Evolutionary conservation across 164 flowering plant genomes (phyloP), one percentile per base, ranked within the genome.

Genomic region (Vitis labrusca): DNA sequence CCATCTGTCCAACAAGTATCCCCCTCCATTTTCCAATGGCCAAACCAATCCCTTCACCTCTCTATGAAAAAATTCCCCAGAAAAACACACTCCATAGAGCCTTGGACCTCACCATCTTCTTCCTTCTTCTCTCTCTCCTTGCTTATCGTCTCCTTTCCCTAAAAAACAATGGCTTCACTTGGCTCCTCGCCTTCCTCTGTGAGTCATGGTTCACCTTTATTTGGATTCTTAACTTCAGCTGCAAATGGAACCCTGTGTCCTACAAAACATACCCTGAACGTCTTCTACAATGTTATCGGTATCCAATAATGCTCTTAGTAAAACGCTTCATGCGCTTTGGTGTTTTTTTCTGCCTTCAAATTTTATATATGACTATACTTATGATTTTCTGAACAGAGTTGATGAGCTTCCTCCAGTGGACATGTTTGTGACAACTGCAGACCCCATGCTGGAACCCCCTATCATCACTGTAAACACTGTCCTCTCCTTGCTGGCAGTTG

Each of bases 381-480:
- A 27, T 11, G 52, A 29, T 23, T 27, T 16, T 29, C 0, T 59
- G 2, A 48, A 9, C 52, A 74, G 83, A 60, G 67, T 56, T 3
- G 32, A n/a, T 13, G 89, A 85, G 57, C 85, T 84, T 65, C 92
- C 92, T 0, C 58, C 84, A 5, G 79, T 88, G 78, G 95, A 90
- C 77, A 62, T 90, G 74, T 88, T 90, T 71, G 89, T 90, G 9
- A 86, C 92, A 9, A 90, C 95, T 0, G 92, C 95, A 4, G 95
- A 90, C 54, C 80, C 86, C 1, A 68, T 65, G 50, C 82, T 82
- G 1, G 92, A 90, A 57, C 90, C 92, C 0, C 88, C 92, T 0
- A 86, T 85, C 17, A 59, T 90, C 48, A 85, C 88, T 1, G 70
- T 86, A 5, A 85, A 90, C 77, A 90, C 91, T 0, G 88, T 90